phyloP scores from a whole-genome alignment of 192 early-diverging fungal species.

The Oehlia diaphana region DNA sequence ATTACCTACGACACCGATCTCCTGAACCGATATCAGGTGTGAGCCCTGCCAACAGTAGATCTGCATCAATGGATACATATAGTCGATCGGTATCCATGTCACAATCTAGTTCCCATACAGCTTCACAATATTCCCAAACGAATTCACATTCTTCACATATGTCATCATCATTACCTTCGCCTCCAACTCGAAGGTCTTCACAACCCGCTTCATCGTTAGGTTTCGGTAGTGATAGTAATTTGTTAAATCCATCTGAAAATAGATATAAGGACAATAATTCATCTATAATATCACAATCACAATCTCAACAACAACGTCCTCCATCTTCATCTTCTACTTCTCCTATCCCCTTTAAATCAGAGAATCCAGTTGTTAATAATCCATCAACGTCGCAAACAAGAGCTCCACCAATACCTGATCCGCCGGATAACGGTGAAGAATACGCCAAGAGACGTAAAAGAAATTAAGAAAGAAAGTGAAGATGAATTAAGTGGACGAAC shows the following conservation, averaged over 20 bases:
- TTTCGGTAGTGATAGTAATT: constrained; percentile 26
- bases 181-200: constrained; percentile 11
- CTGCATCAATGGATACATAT: constrained; percentile 1
- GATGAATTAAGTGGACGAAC: background rate
- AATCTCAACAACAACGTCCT: constrained; percentile 1
- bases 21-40: constrained; percentile 19
- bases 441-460: background rate
- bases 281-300: background rate
- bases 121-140: background rate
- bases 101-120: background rate
- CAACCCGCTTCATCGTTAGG: constrained; percentile 24
- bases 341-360: background rate
- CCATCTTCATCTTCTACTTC: constrained; percentile 10
- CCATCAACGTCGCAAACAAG: constrained; percentile 3
- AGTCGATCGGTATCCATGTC: background rate
- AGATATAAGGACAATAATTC: constrained; percentile 11
- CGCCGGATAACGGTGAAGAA: constrained; percentile 11
- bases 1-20: constrained; percentile 25
- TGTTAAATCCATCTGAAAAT: constrained; percentile 25
- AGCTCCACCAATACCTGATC: constrained; percentile 15
- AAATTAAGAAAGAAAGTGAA: background rate
- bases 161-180: background rate
- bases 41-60: background rate
- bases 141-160: background rate
- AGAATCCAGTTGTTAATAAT: background rate